Conservation (phyloP, 805 yeast genomes). For the Teunomyces panamensis region DNA sequence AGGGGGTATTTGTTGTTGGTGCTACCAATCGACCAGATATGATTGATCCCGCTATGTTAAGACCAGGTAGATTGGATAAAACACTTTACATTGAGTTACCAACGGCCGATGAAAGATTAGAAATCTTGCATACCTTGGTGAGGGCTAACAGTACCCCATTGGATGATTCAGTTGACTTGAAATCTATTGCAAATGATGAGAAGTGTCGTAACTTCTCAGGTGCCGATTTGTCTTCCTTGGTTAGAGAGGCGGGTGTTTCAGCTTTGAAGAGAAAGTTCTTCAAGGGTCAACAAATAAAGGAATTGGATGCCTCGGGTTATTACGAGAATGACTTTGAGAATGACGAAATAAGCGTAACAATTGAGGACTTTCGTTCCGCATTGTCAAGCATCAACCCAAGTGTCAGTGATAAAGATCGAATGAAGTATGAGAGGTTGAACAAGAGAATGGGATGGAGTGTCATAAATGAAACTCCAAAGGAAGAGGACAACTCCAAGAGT, state of each 20-base stretch:
- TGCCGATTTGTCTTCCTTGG: conserved; percentile 90
- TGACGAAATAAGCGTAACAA: conserved; percentile 52
- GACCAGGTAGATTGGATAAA: conserved; percentile 95
- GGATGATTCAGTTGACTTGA: conserved; percentile 57
- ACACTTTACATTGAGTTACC: conserved; percentile 91
- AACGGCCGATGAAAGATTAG: conserved; percentile 68
- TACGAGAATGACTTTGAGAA: conserved; percentile 29
- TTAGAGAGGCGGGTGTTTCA: conserved; percentile 88
- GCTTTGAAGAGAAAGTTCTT: conserved; percentile 79
- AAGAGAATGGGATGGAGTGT: conserved; percentile 72
- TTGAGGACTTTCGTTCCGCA: conserved; percentile 68
- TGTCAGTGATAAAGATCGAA: conserved; percentile 81
- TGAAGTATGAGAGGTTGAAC: conserved; percentile 70
- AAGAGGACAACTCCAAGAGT: conserved; percentile 2
- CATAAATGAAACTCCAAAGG: conserved; percentile 30
- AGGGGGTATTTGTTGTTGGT: conserved; percentile 91
- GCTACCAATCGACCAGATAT: conserved; percentile 98
- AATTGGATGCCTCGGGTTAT: conserved; percentile 37
- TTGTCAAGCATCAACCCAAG: conserved; percentile 79
- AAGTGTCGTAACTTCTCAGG: conserved; percentile 90
- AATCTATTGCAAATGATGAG: conserved; percentile 63
- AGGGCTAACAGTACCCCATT: conserved; percentile 75
- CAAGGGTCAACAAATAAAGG: conserved; percentile 36
- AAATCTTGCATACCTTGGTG: conserved; percentile 76
- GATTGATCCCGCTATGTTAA: conserved; percentile 96